These are phyloP conservation scores for Amanita thiersii DNA, from an alignment of 768 basidiomycete species.

Conservation along the genomic window DNA sequence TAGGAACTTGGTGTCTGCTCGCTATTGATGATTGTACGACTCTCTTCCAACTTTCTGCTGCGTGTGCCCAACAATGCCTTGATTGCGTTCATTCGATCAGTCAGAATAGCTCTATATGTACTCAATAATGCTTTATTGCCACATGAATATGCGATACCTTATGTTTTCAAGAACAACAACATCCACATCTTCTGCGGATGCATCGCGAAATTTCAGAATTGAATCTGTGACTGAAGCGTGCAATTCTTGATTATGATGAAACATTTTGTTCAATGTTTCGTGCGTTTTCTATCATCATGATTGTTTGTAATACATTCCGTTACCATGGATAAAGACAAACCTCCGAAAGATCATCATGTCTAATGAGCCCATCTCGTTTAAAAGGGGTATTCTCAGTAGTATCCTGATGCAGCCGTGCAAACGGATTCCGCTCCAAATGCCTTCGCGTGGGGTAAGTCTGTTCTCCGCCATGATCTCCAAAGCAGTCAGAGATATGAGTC, in stretches of 20 bases:
- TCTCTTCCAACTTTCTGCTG: constrained; percentile 3
- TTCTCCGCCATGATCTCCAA: too few relatives aligned
- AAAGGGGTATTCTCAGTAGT: constrained; percentile 9
- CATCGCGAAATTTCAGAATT: constrained; percentile 16
- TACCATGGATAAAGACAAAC: not conserved
- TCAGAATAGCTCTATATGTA: constrained; percentile 2
- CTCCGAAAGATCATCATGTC: constrained; percentile 1
- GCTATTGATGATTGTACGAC: not conserved
- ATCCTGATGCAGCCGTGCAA: constrained; percentile 17
- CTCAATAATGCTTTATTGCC: not conserved
- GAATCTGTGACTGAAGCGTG: constrained; percentile 22
- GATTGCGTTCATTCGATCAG: constrained; percentile 28
- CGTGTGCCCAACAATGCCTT: constrained; percentile 23
- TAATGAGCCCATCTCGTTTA: not conserved
- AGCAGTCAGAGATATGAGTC: too few relatives aligned
- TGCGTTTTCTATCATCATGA: constrained; percentile 20
- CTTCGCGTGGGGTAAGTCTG: not conserved
- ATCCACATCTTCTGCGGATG: constrained; percentile 24
- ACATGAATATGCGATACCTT: constrained; percentile 21
- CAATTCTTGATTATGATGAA: constrained; percentile 22
- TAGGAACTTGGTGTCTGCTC: too few relatives aligned
- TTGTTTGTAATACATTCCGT: not conserved
- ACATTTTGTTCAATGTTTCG: constrained; percentile 19
- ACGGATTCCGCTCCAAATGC: constrained; percentile 17
- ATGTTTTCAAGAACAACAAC: constrained; percentile 30